Base-by-base conservation (phyloP, 1,284 basidiomycete genomes). In the Porogramme epimiltina region DNA sequence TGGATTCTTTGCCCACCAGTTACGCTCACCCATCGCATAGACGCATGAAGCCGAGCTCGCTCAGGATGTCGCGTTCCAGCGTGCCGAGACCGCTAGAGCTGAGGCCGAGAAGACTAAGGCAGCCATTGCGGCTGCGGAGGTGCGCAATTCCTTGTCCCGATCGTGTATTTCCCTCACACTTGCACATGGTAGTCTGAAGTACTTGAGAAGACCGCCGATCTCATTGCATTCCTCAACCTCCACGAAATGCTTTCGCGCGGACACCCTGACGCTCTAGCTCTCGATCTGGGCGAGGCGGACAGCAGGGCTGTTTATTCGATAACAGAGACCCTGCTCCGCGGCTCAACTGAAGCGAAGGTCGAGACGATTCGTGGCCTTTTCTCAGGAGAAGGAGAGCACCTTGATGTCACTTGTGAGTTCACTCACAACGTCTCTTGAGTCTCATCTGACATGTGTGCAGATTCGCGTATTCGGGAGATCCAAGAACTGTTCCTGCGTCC, bases 161-260 rank as follows among this genome's bases (percentile, higher is more conserved):
- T 2, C 18, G 36, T 23, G 8, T 5, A 42, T 23, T n/a, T 22
- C 20, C 18, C 41, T 45, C 38, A 24, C 39, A 38, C 22, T 41
- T 20, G 52, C 61, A 13, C 49, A 25, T 37, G 52, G 38, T 59
- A 85, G 82, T 66, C 61, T 66, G 20, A 62, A 66, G 42, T 65
- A 66, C 20, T 65, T 62, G 33, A 80, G 72, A 62, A 72, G 45
- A 61, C 77, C 2, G 76, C 74, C 1, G 77, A 82, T 6, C 67
- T 93, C 20, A 68, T 91, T 43, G 74, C 79, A 18, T 79, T 93
- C 65, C 73, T 92, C 49, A 81, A 82, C 28, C 64, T 93, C 23
- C 84, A 84, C 51, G 69, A 79, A 26, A 70, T 81, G n/a, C 69
- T 92, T 41, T 65, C 73, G n/a, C 61, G 70, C 24, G 77, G 76